Evolutionary conservation across 2,329 filamentous ascomycete species (phyloP), one percentile per base, ranked within the genome.

Genomic region (Arthrobotrys megalospora): DNA sequence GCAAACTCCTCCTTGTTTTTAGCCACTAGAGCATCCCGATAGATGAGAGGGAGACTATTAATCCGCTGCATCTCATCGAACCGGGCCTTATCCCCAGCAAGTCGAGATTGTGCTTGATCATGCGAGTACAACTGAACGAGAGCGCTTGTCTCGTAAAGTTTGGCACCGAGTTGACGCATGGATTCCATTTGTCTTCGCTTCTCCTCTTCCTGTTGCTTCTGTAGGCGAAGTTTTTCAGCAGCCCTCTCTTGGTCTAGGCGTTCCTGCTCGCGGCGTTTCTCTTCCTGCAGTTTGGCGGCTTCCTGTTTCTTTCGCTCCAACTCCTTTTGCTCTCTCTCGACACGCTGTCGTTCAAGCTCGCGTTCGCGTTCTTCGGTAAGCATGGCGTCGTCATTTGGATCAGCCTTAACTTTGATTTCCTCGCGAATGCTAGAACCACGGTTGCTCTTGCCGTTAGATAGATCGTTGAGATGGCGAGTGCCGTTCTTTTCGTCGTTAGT

Each of bases 371-470:
- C 71, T 34, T 78, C 78, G 19, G 55, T 71, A 47, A 71, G 48
- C 52, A 71, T 71, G n/a, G 58, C 64, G 14, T 77, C 73, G 34
- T 71, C 73, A 34, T 50, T 62, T 12, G 73, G 43, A 38, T 80
- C 78, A 12, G 28, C 34, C 47, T 77, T 79, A 12, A 58, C 12
- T 32, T 79, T 79, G 16, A 50, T 14, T 43, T 73, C 69, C 43
- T 79, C 65, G 10, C 67, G 69, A 16, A 62, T 64, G 53, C 60
- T 80, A 34, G 64, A 63, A n/a, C 65, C 64, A 34, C 79, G 69
- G 19, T 80, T 80, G 36, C 62, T 68, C 65, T 67, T 72, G 58
- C 77, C 72, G 52, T 79, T 76, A 4, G 64, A 55, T 16, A 76
- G 60, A 16, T 79, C 69, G 50, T 48, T 75, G 34, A 71, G 62